A percentile compares a stretch with the other conserved stretches of the same genome.
Conservation (phyloP, 345 rosid species). For the Toxicodendron radicans region DNA sequence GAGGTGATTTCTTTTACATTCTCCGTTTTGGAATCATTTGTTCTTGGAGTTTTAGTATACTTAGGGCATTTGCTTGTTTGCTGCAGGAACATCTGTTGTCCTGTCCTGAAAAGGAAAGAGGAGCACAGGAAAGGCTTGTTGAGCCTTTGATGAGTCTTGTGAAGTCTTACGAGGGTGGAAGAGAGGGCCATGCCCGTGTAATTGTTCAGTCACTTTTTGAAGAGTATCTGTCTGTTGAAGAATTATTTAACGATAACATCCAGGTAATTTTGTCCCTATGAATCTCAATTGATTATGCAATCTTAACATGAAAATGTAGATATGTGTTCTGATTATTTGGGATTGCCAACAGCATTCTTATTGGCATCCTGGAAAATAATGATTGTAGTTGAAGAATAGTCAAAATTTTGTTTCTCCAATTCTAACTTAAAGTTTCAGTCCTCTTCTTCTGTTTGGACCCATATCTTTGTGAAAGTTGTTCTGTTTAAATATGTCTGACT, state of each 20-base stretch:
- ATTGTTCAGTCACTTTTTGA: conserved; percentile 96
- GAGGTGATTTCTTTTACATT: conserved; percentile 58
- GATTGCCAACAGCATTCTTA: background rate
- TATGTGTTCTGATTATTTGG: conserved; percentile 6
- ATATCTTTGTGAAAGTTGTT: background rate
- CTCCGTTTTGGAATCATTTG: background rate
- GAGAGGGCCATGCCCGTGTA: conserved; percentile 95
- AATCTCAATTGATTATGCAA: background rate
- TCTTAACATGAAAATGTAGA: conserved; percentile 1
- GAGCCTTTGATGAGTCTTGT: conserved; percentile 94
- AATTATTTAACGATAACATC: conserved; percentile 90
- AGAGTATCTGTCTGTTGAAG: conserved; percentile 93
- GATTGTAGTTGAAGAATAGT: background rate
- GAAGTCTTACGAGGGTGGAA: conserved; percentile 97
- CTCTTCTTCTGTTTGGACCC: background rate
- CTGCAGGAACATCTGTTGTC: conserved; percentile 71
- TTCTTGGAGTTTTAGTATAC: conserved; percentile 17
- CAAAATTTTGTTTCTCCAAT: background rate
- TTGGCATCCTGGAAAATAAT: background rate
- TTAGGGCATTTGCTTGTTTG: conserved; percentile 22
- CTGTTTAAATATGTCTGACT: conserved; percentile 1
- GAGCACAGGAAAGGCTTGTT: conserved; percentile 90
- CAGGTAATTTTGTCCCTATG: conserved; percentile 45
- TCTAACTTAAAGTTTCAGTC: conserved; percentile 1
- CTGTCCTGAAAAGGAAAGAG: conserved; percentile 80